These are phyloP conservation scores for Kwoniella pini DNA, from an alignment of 768 basidiomycete genomes.

Conservation along the genomic window DNA sequence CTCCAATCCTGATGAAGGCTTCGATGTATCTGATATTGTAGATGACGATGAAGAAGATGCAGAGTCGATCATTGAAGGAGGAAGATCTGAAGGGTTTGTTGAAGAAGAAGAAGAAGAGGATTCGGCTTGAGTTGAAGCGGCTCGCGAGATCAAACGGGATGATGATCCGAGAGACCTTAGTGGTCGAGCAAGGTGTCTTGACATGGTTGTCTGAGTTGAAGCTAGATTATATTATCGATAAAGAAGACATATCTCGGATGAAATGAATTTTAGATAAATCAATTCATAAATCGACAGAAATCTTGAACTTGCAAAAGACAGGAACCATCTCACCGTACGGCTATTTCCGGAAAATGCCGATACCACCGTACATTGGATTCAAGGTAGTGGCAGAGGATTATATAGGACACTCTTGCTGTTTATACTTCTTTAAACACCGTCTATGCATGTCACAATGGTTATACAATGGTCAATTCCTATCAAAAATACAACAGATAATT, in stretches of 20 bases:
- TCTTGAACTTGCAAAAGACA: neutral
- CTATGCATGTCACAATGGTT: slow-evolving; percentile 1
- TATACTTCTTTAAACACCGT: neutral
- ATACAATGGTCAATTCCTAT: too few species aligned
- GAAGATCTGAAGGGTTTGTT: slow-evolving; percentile 13
- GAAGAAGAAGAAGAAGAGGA: slow-evolving; percentile 6
- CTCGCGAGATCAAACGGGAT: neutral
- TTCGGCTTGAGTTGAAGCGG: slow-evolving; percentile 6
- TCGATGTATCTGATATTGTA: neutral
- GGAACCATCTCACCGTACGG: slow-evolving; percentile 1
- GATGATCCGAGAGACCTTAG: neutral
- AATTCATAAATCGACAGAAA: too few species aligned
- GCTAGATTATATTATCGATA: neutral
- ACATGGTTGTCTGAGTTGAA: slow-evolving; percentile 7
- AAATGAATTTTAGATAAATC: neutral
- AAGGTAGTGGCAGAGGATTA: slow-evolving; percentile 6
- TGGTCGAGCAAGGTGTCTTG: slow-evolving; percentile 1
- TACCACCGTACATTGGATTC: neutral
- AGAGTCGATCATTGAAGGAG: neutral
- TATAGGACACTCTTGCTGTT: too few species aligned
- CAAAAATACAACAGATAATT: too few species aligned
- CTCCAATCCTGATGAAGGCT: neutral
- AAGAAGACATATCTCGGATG: neutral
- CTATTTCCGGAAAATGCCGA: slow-evolving; percentile 7
- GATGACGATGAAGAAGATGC: slow-evolving; percentile 12